These are phyloP conservation scores for Podospora bellae-mahoneyi DNA, from an alignment of 495 filamentous ascomycete species.

Conservation along the genomic window DNA sequence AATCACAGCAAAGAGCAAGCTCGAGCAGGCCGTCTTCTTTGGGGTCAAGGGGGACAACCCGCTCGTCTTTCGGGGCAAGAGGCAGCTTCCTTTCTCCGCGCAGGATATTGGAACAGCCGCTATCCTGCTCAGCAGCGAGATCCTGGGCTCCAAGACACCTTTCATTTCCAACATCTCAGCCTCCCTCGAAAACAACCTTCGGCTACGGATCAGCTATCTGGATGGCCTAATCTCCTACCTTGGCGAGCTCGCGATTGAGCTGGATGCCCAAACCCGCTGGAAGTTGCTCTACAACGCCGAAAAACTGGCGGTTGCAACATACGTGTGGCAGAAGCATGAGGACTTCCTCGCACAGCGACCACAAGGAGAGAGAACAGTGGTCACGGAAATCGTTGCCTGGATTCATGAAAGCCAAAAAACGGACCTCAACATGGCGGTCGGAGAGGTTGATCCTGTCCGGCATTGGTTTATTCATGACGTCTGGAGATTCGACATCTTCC, in stretches of 20 bases:
- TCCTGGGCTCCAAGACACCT: conserved; percentile 69
- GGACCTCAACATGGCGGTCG: conserved; percentile 50
- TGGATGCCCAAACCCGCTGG: conserved; percentile 69
- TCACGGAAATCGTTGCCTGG: conserved; percentile 63
- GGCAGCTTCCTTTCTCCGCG: conserved; percentile 58
- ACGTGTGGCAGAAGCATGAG: conserved; percentile 77
- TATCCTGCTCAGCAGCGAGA: conserved; percentile 71
- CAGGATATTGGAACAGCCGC: conserved; percentile 76
- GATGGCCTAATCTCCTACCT: conserved; percentile 68
- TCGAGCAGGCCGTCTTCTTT: conserved; percentile 94
- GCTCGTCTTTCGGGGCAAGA: conserved; percentile 66
- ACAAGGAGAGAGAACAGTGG: conserved; percentile 49
- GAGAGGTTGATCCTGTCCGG: conserved; percentile 67
- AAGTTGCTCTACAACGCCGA: conserved; percentile 84
- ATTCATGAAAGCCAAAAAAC: conserved; percentile 70
- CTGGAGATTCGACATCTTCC: conserved; percentile 65
- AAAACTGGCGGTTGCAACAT: conserved; percentile 77
- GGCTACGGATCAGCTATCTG: conserved; percentile 63
- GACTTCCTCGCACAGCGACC: conserved; percentile 45
- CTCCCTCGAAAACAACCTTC: conserved; percentile 77
- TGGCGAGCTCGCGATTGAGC: conserved; percentile 46
- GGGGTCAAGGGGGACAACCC: conserved; percentile 75
- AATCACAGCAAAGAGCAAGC: conserved; percentile 77
- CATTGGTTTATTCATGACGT: conserved; percentile 82
- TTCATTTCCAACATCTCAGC: conserved; percentile 67